Base-by-base conservation (phyloP, 1,284 basidiomycete genomes). In the Quambalaria eucalypti region DNA sequence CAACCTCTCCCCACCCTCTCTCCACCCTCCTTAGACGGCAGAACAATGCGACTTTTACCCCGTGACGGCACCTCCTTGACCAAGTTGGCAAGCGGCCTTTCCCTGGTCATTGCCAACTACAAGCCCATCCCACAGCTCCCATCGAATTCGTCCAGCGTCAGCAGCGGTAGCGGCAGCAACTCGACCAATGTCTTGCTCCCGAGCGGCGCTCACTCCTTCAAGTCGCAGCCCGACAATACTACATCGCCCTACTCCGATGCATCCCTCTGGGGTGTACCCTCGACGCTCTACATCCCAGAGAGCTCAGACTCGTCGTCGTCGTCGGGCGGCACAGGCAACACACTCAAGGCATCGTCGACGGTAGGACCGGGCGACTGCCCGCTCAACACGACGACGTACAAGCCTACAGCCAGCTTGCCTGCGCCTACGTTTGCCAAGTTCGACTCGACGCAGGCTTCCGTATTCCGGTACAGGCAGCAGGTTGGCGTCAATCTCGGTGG, bases 401-500 rank as follows among this genome's bases (percentile, higher is more conserved):
- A 65, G 16, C 68, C 73, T 2, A 59, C 58, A 8, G 68, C 67
- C 4, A 55, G 51, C 16, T 59, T 70, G 10, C 59, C 67, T 14
- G 28, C 64, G 4, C 69, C 68, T 28, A 30, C 52, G 14, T 74
- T 69, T 38, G 54, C 67, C 9, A 51, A 48, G 10, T 74, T 69
- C 39, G 70, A 74, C 54, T 60, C 66, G 1, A 64, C 68, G 23
- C 65, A 65, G 33, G 64, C 72, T 12, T 73, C 61, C 55, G 40
- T 84, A 51, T 84, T 82, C 62, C 81, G 83, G 26, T 86, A 84
- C 76, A 81, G 88, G 46, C 85, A 85, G 72, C 88, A 90, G 72
- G 80, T 84, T 40, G 88, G 88, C 21, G 83, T 90, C 33, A 91
- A 90, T 73, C 82, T 91, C 10, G 88, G 88, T 81, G 73, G 77